A percentile compares a stretch with the other conserved stretches of the same genome.
phyloP scores from a whole-genome alignment of 179 eudicot genomes.

The Sideroxylon spinosum region DNA sequence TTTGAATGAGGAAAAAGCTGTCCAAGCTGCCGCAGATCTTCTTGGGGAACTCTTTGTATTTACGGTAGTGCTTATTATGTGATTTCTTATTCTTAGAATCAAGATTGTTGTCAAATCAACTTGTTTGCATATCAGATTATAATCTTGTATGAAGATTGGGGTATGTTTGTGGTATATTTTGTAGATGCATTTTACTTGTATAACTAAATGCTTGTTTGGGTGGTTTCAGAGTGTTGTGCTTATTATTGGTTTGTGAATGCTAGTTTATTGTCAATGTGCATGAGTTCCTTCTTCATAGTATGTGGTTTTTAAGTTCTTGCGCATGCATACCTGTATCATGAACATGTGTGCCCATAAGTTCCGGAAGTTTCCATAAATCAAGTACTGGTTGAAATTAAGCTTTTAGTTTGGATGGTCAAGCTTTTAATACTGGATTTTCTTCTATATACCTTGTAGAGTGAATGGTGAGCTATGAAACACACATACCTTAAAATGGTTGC shows the following conservation, averaged over 20 bases:
- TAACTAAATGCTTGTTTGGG: background rate
- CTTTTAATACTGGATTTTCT: background rate
- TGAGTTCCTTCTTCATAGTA: background rate
- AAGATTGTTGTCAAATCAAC: background rate
- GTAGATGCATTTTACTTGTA: background rate
- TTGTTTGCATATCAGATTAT: constrained; percentile 3
- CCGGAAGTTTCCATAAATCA: background rate
- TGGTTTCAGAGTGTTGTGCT: background rate
- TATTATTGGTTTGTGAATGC: background rate
- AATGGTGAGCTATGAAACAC: too few relatives aligned
- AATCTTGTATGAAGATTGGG: background rate
- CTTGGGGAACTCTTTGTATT: constrained; percentile 83
- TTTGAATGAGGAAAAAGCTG: constrained; percentile 81
- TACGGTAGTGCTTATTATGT: constrained; percentile 43
- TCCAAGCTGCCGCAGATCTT: constrained; percentile 82
- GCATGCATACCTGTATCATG: constrained; percentile 3
- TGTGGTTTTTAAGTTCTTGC: background rate
- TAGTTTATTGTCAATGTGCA: background rate
- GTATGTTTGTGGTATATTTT: background rate
- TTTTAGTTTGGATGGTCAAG: background rate
- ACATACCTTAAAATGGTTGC: too few relatives aligned
- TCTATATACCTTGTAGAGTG: too few relatives aligned
- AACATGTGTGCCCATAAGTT: background rate
- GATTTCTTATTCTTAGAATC: background rate
- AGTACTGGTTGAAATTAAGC: background rate